phyloP scores from a whole-genome alignment of 768 basidiomycete species.

The Podaxis sp. region DNA sequence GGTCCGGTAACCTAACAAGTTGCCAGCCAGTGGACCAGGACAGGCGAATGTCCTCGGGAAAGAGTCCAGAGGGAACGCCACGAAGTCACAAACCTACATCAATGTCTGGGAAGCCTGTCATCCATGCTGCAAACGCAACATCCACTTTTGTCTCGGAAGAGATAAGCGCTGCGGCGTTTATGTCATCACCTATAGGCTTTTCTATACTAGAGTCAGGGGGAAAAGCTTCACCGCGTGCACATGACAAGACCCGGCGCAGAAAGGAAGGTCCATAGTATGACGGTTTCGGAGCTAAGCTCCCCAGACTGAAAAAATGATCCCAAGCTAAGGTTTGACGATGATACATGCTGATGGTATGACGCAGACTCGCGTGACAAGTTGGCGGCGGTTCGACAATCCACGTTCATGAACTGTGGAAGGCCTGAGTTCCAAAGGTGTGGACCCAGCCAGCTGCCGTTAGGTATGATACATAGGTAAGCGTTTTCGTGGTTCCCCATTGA shows the following conservation, averaged over 20 bases:
- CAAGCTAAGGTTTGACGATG: not conserved
- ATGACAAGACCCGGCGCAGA: not conserved
- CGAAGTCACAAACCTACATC: not conserved
- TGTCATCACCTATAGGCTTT: not conserved
- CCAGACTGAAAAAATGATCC: not conserved
- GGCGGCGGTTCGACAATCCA: not conserved
- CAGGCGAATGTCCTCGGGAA: not conserved
- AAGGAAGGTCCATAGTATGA: not conserved
- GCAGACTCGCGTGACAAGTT: not conserved
- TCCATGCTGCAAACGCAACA: not conserved
- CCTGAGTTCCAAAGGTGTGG: not conserved
- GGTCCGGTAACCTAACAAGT: conserved; percentile 2
- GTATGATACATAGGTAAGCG: conserved; percentile 6
- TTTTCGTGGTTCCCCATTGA: conserved; percentile 8
- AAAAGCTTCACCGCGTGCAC: not conserved
- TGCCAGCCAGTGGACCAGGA: not conserved
- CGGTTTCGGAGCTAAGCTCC: not conserved
- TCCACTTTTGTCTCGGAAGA: not conserved
- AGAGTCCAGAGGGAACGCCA: not conserved
- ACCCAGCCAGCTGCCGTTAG: conserved; percentile 1
- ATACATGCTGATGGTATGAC: not conserved
- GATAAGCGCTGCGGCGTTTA: not conserved
- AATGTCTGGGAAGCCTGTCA: not conserved
- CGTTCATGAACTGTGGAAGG: not conserved
- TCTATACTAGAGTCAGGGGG: not conserved